phyloP scores from a whole-genome alignment of 345 rosid genomes.

The Lumnitzera racemosa region DNA sequence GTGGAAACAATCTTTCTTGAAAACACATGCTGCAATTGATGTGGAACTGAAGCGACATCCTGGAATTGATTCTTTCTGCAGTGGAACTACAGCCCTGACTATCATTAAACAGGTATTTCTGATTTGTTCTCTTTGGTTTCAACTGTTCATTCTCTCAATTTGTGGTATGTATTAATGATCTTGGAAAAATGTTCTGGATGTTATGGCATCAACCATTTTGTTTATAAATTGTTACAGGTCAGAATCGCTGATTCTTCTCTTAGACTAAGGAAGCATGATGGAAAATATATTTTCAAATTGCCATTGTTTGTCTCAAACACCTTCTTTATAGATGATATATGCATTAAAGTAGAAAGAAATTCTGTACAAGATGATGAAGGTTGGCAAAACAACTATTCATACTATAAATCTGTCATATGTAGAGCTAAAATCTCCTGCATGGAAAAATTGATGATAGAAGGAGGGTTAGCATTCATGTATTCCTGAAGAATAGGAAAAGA shows the following conservation, averaged over 20 bases:
- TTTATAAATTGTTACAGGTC: too few species aligned
- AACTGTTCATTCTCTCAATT: not conserved
- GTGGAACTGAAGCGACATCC: conserved; percentile 59
- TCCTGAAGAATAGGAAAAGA: too few species aligned
- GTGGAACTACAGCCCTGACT: conserved; percentile 72
- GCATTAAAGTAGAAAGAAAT: not conserved
- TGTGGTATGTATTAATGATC: not conserved
- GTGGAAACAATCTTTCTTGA: conserved; percentile 69
- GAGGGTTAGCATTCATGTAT: too few species aligned
- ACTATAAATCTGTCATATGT: not conserved
- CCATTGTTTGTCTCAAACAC: too few species aligned
- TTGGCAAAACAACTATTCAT: not conserved
- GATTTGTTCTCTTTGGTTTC: too few species aligned
- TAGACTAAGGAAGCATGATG: too few species aligned
- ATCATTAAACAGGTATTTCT: conserved; percentile 66
- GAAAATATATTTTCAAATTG: too few species aligned
- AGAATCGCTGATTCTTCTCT: too few species aligned
- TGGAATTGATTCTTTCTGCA: conserved; percentile 53
- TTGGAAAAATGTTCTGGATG: too few species aligned
- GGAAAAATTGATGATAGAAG: too few species aligned
- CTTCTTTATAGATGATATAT: not conserved
- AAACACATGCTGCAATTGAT: conserved; percentile 64
- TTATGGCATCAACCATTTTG: too few species aligned
- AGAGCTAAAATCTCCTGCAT: too few species aligned
- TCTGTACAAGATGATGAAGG: not conserved